Percentiles rank a stretch among this genome's conserved stretches.
Conservation (phyloP, 441 rosid species). For the Populus tomentosa region DNA sequence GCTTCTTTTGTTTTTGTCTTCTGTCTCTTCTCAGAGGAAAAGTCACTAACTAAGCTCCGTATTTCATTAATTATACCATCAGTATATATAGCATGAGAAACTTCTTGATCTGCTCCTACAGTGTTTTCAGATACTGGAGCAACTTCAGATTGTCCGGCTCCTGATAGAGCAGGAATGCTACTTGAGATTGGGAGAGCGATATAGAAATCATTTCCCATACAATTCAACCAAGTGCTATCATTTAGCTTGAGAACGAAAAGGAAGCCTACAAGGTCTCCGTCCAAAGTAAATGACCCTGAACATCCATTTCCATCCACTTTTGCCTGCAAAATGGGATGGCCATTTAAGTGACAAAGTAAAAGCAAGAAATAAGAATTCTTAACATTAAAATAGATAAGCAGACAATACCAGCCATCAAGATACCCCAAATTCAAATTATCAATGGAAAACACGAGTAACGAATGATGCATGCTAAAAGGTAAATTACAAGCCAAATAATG, state of each 20-base stretch:
- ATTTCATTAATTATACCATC: constrained; percentile 72
- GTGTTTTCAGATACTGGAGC: constrained; percentile 27
- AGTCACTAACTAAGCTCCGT: constrained; percentile 63
- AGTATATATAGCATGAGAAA: constrained; percentile 40
- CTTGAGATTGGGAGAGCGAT: constrained; percentile 58
- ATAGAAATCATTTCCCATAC: constrained; percentile 69
- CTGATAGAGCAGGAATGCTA: constrained; percentile 29
- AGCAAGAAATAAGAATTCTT: constrained; percentile 9
- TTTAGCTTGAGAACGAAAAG: constrained; percentile 81
- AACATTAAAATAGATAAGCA: background rate
- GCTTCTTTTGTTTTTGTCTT: constrained; percentile 60
- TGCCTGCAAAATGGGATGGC: constrained; percentile 47
- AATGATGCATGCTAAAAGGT: background rate
- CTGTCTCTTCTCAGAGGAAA: constrained; percentile 53
- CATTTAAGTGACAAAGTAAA: constrained; percentile 18
- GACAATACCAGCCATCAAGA: background rate
- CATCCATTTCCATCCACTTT: constrained; percentile 58
- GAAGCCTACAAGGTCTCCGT: constrained; percentile 58
- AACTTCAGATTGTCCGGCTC: constrained; percentile 29
- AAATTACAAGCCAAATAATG: background rate
- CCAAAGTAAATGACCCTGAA: constrained; percentile 60
- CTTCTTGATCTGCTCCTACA: constrained; percentile 37
- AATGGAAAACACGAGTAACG: background rate
- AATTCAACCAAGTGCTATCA: constrained; percentile 66
- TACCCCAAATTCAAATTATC: background rate